A percentile compares a stretch with the other conserved stretches of the same genome.
Evolutionary conservation across 768 basidiomycete genomes (phyloP).

Genomic region (Leccinellum rugosiceps): DNA sequence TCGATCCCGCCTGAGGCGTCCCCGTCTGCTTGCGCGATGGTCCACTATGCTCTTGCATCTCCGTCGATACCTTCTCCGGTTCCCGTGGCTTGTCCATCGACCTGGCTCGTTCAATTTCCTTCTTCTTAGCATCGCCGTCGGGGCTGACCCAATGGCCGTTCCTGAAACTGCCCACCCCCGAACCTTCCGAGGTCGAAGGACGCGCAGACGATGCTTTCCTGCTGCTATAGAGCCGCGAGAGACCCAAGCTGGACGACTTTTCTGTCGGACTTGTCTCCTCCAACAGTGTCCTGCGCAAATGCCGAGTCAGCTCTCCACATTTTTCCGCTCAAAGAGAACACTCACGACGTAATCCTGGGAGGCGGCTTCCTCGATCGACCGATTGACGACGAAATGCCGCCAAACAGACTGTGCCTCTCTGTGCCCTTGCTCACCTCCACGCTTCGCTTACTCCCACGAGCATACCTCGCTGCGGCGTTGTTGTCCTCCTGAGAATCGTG

Average conservation of each 20-base stretch:
- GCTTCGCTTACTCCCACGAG: slow-evolving; percentile 46
- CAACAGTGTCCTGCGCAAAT: slow-evolving; percentile 25
- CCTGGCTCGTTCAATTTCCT: slow-evolving; percentile 22
- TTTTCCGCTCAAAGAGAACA: slow-evolving; percentile 10
- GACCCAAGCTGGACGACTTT: slow-evolving; percentile 42
- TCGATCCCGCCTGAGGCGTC: slow-evolving; percentile 24
- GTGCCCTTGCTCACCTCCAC: slow-evolving; percentile 42
- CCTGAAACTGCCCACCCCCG: slow-evolving; percentile 20
- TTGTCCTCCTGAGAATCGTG: slow-evolving; percentile 26
- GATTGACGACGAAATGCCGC: slow-evolving; percentile 55
- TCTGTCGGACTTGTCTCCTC: slow-evolving; percentile 38
- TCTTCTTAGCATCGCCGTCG: slow-evolving; percentile 18
- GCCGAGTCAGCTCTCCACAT: background rate
- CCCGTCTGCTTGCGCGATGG: slow-evolving; percentile 59
- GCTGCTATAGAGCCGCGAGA: slow-evolving; percentile 46
- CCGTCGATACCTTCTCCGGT: slow-evolving; percentile 19
- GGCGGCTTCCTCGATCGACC: slow-evolving; percentile 78
- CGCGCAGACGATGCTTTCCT: slow-evolving; percentile 42
- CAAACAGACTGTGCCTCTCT: slow-evolving; percentile 83
- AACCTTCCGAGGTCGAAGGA: slow-evolving; percentile 41
- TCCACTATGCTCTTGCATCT: slow-evolving; percentile 32
- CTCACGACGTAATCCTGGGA: slow-evolving; percentile 66
- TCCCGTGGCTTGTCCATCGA: slow-evolving; percentile 20
- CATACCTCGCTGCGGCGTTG: slow-evolving; percentile 30
- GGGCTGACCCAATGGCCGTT: slow-evolving; percentile 20